Evolutionary conservation across 177 flowering plant genomes (phyloP).

Genomic region (Vitis hybrid): DNA sequence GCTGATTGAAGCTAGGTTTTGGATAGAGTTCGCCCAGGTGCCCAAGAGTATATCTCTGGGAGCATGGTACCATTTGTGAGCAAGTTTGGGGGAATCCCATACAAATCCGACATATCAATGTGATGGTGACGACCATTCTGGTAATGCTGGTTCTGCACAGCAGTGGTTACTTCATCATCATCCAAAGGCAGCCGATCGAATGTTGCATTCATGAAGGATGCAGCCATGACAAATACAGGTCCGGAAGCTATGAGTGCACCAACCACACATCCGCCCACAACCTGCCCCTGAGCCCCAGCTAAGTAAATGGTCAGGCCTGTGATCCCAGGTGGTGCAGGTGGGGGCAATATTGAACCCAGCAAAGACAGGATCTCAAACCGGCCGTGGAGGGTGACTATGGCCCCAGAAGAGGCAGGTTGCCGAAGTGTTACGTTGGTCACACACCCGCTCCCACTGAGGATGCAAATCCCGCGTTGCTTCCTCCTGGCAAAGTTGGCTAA

Average conservation of each 20-base stretch:
- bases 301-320: conserved; percentile 68
- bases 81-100: conserved; percentile 59
- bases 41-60: conserved; percentile 64
- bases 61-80: conserved; percentile 45
- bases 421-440: conserved; percentile 68
- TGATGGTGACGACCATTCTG: conserved; percentile 45
- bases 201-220: conserved; percentile 70
- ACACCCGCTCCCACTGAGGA: conserved; percentile 65
- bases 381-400: conserved; percentile 70
- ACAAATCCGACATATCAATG: conserved; percentile 45
- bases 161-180: conserved; percentile 40
- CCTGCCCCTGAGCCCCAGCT: conserved; percentile 76
- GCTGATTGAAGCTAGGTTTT: conserved; percentile 33
- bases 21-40: conserved; percentile 44
- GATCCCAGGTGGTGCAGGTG: conserved; percentile 67
- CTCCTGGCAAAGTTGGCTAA: conserved; percentile 58
- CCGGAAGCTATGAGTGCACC: conserved; percentile 74
- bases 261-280: conserved; percentile 67
- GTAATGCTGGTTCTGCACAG: conserved; percentile 46
- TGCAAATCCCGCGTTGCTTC: conserved; percentile 58
- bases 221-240: conserved; percentile 77
- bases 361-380: conserved; percentile 73
- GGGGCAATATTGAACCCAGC: conserved; percentile 67
- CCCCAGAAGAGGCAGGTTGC: conserved; percentile 55
- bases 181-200: conserved; percentile 70